Evolutionary conservation across 306 rosid species (phyloP).

Genomic region (Pachyrhizus erosus): DNA sequence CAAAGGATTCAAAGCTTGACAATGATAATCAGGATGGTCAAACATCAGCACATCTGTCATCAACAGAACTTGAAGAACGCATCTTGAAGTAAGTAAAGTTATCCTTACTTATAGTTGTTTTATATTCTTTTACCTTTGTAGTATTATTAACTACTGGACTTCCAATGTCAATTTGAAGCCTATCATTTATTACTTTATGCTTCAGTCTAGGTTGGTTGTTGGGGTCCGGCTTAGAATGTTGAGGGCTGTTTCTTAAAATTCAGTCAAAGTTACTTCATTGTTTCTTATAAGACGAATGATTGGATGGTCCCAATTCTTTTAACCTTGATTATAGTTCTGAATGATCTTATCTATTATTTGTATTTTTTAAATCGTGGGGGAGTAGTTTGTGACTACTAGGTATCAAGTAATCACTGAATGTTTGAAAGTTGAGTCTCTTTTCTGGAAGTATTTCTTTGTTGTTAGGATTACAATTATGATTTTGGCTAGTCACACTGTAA

Average conservation of each 20-base stretch:
- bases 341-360: not conserved
- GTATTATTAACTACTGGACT: slow-evolving; percentile 18
- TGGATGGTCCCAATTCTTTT: not conserved
- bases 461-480: not conserved
- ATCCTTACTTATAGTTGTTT: slow-evolving; percentile 4
- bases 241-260: not conserved
- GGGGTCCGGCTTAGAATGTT: slow-evolving; percentile 23
- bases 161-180: slow-evolving; percentile 28
- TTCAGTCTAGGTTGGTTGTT: not conserved
- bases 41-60: slow-evolving; percentile 42
- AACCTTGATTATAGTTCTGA: not conserved
- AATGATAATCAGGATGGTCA: slow-evolving; percentile 53
- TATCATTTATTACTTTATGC: slow-evolving; percentile 22
- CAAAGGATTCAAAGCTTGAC: slow-evolving; percentile 44
- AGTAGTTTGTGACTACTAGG: not conserved
- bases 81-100: slow-evolving; percentile 64
- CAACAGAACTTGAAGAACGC: slow-evolving; percentile 74
- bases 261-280: not conserved
- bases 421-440: not conserved
- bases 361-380: not conserved
- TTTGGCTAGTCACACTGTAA: not conserved
- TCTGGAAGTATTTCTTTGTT: slow-evolving; percentile 16
- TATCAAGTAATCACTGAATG: not conserved
- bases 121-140: not conserved
- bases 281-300: not conserved